These are phyloP conservation scores for Thermochaetoides thermophila DNA, from an alignment of 495 filamentous ascomycete species.

Conservation along the genomic window DNA sequence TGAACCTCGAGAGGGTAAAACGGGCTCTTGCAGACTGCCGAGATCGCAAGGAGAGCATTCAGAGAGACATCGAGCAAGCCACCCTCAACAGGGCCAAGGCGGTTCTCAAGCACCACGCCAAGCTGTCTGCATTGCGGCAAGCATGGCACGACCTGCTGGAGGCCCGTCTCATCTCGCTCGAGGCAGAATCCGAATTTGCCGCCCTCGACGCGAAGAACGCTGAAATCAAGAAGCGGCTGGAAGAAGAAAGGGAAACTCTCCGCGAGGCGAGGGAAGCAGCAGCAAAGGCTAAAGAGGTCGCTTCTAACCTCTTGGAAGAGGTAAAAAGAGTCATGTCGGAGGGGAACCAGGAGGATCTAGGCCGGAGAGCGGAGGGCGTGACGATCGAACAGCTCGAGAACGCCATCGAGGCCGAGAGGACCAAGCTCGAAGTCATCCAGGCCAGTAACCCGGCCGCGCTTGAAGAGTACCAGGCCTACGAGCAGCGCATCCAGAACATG, in stretches of 20 bases:
- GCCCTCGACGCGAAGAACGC: constrained; percentile 45
- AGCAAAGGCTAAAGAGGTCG: background rate
- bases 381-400: constrained; percentile 49
- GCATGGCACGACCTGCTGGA: constrained; percentile 50
- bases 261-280: constrained; percentile 1
- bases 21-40: too few species aligned
- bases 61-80: constrained; percentile 42
- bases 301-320: background rate
- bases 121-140: constrained; percentile 42
- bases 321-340: constrained; percentile 8
- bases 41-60: too few species aligned
- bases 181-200: constrained; percentile 66
- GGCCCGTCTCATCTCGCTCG: constrained; percentile 51
- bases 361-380: constrained; percentile 21
- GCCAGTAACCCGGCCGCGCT: constrained; percentile 66
- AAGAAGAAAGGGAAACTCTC: constrained; percentile 20
- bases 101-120: constrained; percentile 42
- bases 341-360: constrained; percentile 19
- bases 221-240: constrained; percentile 39
- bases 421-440: constrained; percentile 63
- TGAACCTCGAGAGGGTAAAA: too few species aligned
- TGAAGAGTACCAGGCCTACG: constrained; percentile 61
- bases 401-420: constrained; percentile 59
- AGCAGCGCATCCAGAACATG: constrained; percentile 32
- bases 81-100: constrained; percentile 47